These are phyloP conservation scores for Penicillium sclerotiorum DNA, from an alignment of 2,329 filamentous ascomycete genomes.

Conservation along the genomic window DNA sequence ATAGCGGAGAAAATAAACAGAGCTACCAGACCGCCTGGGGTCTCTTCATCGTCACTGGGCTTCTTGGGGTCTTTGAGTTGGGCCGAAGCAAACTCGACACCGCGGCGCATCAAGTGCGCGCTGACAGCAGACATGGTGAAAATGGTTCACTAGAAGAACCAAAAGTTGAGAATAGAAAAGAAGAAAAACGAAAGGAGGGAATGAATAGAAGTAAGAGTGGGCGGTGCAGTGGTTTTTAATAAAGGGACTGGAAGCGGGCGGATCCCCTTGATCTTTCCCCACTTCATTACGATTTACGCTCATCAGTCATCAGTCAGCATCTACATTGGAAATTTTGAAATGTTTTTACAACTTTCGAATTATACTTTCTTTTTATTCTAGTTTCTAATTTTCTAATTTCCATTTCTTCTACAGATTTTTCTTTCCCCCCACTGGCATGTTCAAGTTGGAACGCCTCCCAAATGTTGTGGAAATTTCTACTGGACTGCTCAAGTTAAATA, in stretches of 20 bases:
- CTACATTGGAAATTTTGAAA: not conserved
- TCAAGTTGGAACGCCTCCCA: too few species aligned
- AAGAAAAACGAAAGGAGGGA: not conserved
- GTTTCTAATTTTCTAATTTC: not conserved
- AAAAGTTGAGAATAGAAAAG: constrained; percentile 1
- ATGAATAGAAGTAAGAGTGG: not conserved
- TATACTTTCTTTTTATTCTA: not conserved
- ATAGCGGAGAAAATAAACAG: constrained; percentile 33
- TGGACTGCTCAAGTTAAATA: constrained; percentile 10
- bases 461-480: not conserved
- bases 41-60: constrained; percentile 21
- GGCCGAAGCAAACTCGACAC: constrained; percentile 35
- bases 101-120: constrained; percentile 39
- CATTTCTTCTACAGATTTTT: not conserved
- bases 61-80: constrained; percentile 23
- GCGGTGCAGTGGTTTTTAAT: not conserved
- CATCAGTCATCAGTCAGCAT: too few species aligned
- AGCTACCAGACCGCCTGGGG: constrained; percentile 28
- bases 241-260: constrained; percentile 4
- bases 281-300: too few species aligned
- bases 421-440: not conserved
- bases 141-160: not conserved
- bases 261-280: not conserved
- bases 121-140: constrained; percentile 32
- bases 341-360: not conserved